Evolutionary conservation across 2,329 filamentous ascomycete genomes (phyloP).

Genomic region (Dryadomyces quercus-mongolicae): DNA sequence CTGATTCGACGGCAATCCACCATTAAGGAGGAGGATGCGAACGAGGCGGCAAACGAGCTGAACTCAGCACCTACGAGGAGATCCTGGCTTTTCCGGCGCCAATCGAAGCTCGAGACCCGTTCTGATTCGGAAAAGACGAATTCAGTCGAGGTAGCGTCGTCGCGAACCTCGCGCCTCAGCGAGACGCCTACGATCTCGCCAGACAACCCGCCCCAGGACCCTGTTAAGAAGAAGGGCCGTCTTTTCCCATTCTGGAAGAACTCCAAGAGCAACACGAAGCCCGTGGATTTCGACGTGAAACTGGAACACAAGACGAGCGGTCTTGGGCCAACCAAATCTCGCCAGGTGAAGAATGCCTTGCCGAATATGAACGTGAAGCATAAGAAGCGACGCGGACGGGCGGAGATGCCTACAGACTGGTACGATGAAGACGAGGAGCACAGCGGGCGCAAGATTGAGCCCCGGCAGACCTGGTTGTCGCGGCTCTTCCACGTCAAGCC

Average conservation of each 20-base stretch:
- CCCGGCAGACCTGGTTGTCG: constrained; percentile 76
- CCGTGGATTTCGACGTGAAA: constrained; percentile 13
- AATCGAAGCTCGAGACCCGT: constrained; percentile 13
- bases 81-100: constrained; percentile 11
- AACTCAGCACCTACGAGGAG: constrained; percentile 1
- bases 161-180: constrained; percentile 1
- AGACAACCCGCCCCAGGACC: neutral
- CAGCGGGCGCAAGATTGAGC: constrained; percentile 43
- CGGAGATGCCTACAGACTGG: constrained; percentile 6
- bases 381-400: neutral
- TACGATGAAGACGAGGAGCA: constrained; percentile 22
- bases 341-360: neutral
- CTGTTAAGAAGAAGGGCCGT: constrained; percentile 36
- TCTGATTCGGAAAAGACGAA: constrained; percentile 2
- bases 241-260: constrained; percentile 44
- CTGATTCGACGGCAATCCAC: neutral
- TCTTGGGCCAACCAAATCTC: neutral
- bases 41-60: constrained; percentile 1
- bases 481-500: constrained; percentile 86
- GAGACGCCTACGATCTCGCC: neutral
- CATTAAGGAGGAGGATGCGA: constrained; percentile 9
- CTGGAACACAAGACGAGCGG: neutral
- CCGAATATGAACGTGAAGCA: neutral
- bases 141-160: neutral
- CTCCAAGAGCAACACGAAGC: constrained; percentile 26